phyloP scores from a whole-genome alignment of 2,329 filamentous ascomycete species.

The Tolypocladium tropicale region DNA sequence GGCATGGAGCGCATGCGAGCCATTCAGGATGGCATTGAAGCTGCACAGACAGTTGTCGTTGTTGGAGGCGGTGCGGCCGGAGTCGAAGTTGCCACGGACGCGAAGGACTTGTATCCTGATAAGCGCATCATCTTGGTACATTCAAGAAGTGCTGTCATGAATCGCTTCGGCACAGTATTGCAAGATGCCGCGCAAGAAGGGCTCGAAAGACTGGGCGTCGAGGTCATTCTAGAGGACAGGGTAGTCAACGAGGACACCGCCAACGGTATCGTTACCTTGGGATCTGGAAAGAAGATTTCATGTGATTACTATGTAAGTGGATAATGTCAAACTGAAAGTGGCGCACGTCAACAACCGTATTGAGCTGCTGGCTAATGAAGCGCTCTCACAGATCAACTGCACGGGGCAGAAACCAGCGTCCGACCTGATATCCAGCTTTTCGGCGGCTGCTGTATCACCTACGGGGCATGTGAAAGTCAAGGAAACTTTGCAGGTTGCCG shows the following conservation, averaged over 20 bases:
- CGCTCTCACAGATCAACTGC: slow-evolving; percentile 38
- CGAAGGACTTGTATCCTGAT: slow-evolving; percentile 42
- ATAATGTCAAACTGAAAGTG: neutral
- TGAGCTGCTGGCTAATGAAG: neutral
- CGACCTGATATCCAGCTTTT: slow-evolving; percentile 30
- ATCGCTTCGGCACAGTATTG: slow-evolving; percentile 35
- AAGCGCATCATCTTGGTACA: slow-evolving; percentile 49
- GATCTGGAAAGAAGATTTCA: slow-evolving; percentile 30
- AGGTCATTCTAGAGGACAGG: slow-evolving; percentile 41
- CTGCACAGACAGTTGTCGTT: slow-evolving; percentile 33
- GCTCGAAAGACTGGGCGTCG: slow-evolving; percentile 34
- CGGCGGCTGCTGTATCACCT: slow-evolving; percentile 30
- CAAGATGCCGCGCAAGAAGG: slow-evolving; percentile 28
- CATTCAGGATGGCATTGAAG: slow-evolving; percentile 35
- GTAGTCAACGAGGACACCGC: slow-evolving; percentile 25
- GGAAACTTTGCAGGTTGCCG: slow-evolving; percentile 45
- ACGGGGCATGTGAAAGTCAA: slow-evolving; percentile 43
- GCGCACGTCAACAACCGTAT: neutral
- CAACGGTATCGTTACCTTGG: slow-evolving; percentile 29
- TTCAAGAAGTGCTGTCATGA: slow-evolving; percentile 42
- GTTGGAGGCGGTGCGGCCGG: slow-evolving; percentile 52
- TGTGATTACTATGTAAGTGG: slow-evolving; percentile 39
- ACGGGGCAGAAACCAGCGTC: slow-evolving; percentile 51
- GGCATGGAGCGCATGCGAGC: slow-evolving; percentile 31
- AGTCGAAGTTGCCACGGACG: slow-evolving; percentile 50